These are phyloP conservation scores for Thelephora terrestris DNA, from an alignment of 1,284 basidiomycete genomes.

Conservation along the genomic window DNA sequence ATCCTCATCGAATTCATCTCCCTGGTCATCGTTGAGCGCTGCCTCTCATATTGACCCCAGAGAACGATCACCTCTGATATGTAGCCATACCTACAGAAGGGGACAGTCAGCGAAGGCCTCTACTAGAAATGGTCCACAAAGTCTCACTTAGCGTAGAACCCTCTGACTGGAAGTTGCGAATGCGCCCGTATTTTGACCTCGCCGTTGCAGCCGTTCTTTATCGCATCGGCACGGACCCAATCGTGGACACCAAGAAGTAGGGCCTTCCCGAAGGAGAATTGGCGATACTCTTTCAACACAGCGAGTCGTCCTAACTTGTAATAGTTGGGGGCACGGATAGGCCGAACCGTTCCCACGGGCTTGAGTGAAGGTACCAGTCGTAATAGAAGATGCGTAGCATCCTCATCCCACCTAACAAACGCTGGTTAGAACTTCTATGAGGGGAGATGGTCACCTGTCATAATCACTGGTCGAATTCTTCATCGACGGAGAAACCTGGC, in stretches of 20 bases:
- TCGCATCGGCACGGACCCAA: slow-evolving; percentile 33
- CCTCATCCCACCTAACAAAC: slow-evolving; percentile 45
- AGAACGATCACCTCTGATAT: slow-evolving; percentile 41
- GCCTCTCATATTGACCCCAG: neutral
- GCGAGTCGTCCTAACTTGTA: slow-evolving; percentile 67
- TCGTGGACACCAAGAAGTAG: slow-evolving; percentile 53
- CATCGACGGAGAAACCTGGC: slow-evolving; percentile 48
- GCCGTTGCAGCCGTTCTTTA: slow-evolving; percentile 15
- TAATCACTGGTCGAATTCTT: slow-evolving; percentile 62
- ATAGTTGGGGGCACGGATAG: slow-evolving; percentile 24
- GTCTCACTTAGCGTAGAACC: slow-evolving; percentile 66
- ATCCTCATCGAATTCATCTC: slow-evolving; percentile 69
- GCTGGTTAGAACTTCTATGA: neutral
- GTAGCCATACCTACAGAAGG: slow-evolving; percentile 53
- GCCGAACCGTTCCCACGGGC: slow-evolving; percentile 63
- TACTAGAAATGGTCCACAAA: neutral
- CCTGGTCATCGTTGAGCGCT: slow-evolving; percentile 32
- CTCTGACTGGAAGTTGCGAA: slow-evolving; percentile 60
- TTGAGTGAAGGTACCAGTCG: slow-evolving; percentile 46
- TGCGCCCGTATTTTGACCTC: slow-evolving; percentile 40
- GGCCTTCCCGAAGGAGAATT: slow-evolving; percentile 48
- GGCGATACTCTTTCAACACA: slow-evolving; percentile 54
- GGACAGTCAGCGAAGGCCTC: slow-evolving; percentile 6
- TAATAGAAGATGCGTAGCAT: slow-evolving; percentile 59
- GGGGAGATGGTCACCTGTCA: neutral